A percentile compares a stretch with the other conserved stretches of the same genome.
These are phyloP conservation scores for Aureobasidium sp. DNA, from an alignment of 2,329 filamentous ascomycete species.

Conservation along the genomic window DNA sequence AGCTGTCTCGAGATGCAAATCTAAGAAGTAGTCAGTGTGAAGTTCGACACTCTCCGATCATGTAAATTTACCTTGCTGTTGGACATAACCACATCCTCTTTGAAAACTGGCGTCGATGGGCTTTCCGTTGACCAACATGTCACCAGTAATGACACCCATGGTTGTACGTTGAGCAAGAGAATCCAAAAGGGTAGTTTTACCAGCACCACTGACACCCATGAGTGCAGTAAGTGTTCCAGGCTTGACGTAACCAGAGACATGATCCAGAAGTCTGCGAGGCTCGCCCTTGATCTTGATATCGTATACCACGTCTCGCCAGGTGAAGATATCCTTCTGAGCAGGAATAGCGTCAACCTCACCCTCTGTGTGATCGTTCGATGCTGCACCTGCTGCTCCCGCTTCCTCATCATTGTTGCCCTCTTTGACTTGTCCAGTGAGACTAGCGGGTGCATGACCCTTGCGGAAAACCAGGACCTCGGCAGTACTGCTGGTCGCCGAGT, in stretches of 20 bases:
- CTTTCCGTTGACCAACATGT: slow-evolving; percentile 57
- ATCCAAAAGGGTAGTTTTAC: slow-evolving; percentile 75
- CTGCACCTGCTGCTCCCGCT: slow-evolving; percentile 33
- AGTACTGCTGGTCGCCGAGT: slow-evolving; percentile 52
- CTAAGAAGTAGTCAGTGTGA: slow-evolving; percentile 32
- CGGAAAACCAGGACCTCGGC: slow-evolving; percentile 61
- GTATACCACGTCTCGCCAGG: slow-evolving; percentile 77
- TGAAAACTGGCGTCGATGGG: slow-evolving; percentile 51
- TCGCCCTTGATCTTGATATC: slow-evolving; percentile 73
- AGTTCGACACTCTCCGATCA: background rate
- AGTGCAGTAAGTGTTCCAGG: slow-evolving; percentile 82
- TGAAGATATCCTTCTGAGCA: slow-evolving; percentile 57
- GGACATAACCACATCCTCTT: slow-evolving; percentile 57
- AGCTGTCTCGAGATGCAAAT: slow-evolving; percentile 48
- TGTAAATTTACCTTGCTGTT: slow-evolving; percentile 45
- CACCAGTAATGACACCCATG: slow-evolving; percentile 55
- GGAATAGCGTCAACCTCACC: slow-evolving; percentile 40
- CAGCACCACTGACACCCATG: slow-evolving; percentile 89
- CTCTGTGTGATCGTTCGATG: slow-evolving; percentile 5
- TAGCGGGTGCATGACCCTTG: background rate
- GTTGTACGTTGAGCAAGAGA: slow-evolving; percentile 47
- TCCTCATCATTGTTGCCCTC: slow-evolving; percentile 28
- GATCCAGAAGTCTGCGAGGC: slow-evolving; percentile 65
- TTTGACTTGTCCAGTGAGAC: slow-evolving; percentile 22
- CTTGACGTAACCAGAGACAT: slow-evolving; percentile 90